Evolutionary conservation across 768 basidiomycete genomes (phyloP).

Genomic region (Naganishia friedmannii): DNA sequence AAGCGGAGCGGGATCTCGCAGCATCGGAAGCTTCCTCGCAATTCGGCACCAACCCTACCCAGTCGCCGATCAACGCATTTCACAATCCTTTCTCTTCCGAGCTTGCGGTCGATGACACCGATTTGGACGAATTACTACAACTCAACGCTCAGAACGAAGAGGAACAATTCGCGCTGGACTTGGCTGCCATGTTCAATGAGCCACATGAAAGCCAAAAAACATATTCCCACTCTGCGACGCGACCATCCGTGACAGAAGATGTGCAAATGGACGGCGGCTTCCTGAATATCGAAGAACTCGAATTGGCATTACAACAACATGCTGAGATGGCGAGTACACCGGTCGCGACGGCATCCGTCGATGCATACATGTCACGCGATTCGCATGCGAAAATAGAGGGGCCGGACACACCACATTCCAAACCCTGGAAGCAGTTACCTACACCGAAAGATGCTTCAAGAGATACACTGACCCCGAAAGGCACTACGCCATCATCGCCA

Average conservation of each 20-base stretch:
- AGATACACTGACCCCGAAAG: background rate
- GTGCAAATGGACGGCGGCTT: slow-evolving; percentile 14
- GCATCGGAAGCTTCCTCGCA: slow-evolving; percentile 18
- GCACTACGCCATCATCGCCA: background rate
- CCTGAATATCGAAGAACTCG: slow-evolving; percentile 12
- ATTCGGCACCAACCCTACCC: slow-evolving; percentile 8
- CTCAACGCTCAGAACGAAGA: slow-evolving; percentile 18
- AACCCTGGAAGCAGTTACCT: background rate
- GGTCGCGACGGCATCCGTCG: background rate
- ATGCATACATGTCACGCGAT: background rate
- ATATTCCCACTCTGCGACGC: background rate
- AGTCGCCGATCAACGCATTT: slow-evolving; percentile 17
- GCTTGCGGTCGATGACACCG: background rate
- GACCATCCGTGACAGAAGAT: background rate
- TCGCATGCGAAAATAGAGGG: background rate
- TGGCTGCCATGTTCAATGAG: slow-evolving; percentile 17
- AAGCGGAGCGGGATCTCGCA: slow-evolving; percentile 10
- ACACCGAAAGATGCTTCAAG: background rate
- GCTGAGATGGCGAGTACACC: slow-evolving; percentile 1
- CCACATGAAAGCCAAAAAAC: background rate
- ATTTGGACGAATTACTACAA: slow-evolving; percentile 8
- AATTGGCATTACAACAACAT: slow-evolving; percentile 1
- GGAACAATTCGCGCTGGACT: slow-evolving; percentile 15
- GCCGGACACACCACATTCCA: background rate
- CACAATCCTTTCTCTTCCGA: slow-evolving; percentile 7